Evolutionary conservation across 495 filamentous ascomycete species (phyloP).

Genomic region (Cercophora samala): DNA sequence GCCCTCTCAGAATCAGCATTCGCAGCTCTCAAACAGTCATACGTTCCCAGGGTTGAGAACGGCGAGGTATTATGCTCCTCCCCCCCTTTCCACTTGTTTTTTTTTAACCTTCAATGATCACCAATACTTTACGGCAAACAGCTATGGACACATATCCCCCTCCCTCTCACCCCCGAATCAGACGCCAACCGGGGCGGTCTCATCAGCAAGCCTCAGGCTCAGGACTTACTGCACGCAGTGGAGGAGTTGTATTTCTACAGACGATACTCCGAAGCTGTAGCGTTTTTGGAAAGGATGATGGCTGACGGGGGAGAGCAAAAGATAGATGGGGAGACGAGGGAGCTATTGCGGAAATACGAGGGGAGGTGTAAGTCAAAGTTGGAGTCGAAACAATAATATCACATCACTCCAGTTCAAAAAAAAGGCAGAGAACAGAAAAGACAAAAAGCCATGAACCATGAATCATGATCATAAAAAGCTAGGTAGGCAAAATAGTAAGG

Average conservation of each 20-base stretch:
- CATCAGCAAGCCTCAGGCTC: slow-evolving; percentile 41
- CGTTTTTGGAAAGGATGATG: slow-evolving; percentile 34
- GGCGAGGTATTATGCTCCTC: slow-evolving; percentile 40
- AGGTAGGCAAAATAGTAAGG: background rate
- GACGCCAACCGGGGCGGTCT: background rate
- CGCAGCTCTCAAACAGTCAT: slow-evolving; percentile 36
- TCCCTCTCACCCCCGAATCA: slow-evolving; percentile 14
- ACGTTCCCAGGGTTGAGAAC: slow-evolving; percentile 45
- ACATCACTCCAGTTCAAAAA: background rate
- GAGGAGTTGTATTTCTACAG: slow-evolving; percentile 57
- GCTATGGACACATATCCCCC: slow-evolving; percentile 27
- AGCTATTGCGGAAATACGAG: slow-evolving; percentile 37
- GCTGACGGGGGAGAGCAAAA: slow-evolving; percentile 26
- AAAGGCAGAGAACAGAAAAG: background rate
- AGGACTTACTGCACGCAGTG: slow-evolving; percentile 51
- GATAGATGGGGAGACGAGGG: slow-evolving; percentile 39
- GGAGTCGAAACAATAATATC: background rate
- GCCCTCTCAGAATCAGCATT: slow-evolving; percentile 47
- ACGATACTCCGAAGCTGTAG: slow-evolving; percentile 43
- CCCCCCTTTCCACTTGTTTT: background rate
- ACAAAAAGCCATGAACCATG: background rate
- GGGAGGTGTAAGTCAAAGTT: slow-evolving; percentile 31
- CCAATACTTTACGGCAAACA: background rate
- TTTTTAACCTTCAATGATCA: background rate
- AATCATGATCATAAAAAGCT: background rate